phyloP scores from a whole-genome alignment of 148 eudicot species.

The Selenicereus undatus region DNA sequence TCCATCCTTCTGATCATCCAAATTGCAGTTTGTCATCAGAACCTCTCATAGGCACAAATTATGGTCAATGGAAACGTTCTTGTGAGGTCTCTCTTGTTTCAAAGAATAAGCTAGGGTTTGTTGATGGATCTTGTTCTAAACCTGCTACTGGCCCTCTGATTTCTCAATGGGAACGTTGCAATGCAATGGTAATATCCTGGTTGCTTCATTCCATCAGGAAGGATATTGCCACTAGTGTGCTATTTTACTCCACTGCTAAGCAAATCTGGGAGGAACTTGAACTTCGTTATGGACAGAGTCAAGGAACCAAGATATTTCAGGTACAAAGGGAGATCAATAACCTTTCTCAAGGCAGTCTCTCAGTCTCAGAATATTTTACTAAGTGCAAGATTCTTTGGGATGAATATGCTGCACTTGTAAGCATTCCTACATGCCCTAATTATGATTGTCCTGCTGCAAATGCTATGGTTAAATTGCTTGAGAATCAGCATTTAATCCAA shows the following conservation, averaged over 20 bases:
- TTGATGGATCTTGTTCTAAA: not conserved
- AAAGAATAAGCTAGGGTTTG: not conserved
- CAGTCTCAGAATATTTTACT: not conserved
- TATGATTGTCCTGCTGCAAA: not conserved
- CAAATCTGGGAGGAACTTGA: not conserved
- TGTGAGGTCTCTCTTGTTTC: not conserved
- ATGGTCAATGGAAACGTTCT: not conserved
- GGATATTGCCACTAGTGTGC: not conserved
- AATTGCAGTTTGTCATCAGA: not conserved
- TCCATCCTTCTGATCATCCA: not conserved
- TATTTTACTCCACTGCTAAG: not conserved
- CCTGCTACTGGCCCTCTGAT: not conserved
- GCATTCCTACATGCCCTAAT: not conserved
- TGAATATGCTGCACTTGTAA: not conserved
- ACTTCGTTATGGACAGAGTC: not conserved
- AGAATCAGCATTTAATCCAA: not conserved
- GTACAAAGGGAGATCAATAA: too few relatives aligned
- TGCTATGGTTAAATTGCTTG: not conserved
- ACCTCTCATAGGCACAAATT: not conserved
- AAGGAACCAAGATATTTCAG: not conserved
- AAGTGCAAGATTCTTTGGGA: not conserved
- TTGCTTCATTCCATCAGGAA: not conserved
- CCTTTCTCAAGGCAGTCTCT: not conserved
- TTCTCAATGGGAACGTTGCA: not conserved
- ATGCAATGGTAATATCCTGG: conserved; percentile 4